Evolutionary conservation across 495 filamentous ascomycete genomes (phyloP).

Genomic region (Penicillium goetzii): DNA sequence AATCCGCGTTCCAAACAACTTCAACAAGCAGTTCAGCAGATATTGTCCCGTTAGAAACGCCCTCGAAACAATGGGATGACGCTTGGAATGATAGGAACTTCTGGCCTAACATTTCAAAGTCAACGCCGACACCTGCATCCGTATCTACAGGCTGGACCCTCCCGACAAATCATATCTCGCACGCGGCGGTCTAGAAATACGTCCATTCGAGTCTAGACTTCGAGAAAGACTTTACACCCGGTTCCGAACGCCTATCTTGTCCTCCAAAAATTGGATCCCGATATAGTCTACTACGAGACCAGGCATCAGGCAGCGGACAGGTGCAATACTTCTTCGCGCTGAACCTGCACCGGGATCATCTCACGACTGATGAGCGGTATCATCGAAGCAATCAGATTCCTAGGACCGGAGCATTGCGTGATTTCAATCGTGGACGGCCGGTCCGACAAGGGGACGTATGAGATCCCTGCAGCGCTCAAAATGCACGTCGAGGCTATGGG

Average conservation of each 20-base stretch:
- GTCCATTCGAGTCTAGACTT: constrained; percentile 18
- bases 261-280: constrained; percentile 19
- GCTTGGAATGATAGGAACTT: constrained; percentile 15
- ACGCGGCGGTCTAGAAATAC: constrained; percentile 1
- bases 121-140: neutral
- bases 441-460: constrained; percentile 54
- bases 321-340: constrained; percentile 55
- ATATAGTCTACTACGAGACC: constrained; percentile 30
- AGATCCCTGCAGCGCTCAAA: constrained; percentile 44
- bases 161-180: constrained; percentile 10
- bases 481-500: constrained; percentile 38
- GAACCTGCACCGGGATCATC: constrained; percentile 46
- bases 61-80: constrained; percentile 1
- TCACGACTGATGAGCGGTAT: constrained; percentile 51
- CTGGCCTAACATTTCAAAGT: constrained; percentile 10
- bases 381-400: constrained; percentile 50
- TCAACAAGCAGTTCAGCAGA: neutral
- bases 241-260: constrained; percentile 10
- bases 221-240: constrained; percentile 1
- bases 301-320: constrained; percentile 4
- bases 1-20: neutral
- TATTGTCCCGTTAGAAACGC: neutral
- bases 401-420: constrained; percentile 51
- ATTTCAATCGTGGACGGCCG: constrained; percentile 52
- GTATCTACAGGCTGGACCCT: neutral